Percentiles rank a stretch among this genome's conserved stretches.
Evolutionary conservation across 306 rosid species (phyloP).

Genomic region (Bauhinia variegata): DNA sequence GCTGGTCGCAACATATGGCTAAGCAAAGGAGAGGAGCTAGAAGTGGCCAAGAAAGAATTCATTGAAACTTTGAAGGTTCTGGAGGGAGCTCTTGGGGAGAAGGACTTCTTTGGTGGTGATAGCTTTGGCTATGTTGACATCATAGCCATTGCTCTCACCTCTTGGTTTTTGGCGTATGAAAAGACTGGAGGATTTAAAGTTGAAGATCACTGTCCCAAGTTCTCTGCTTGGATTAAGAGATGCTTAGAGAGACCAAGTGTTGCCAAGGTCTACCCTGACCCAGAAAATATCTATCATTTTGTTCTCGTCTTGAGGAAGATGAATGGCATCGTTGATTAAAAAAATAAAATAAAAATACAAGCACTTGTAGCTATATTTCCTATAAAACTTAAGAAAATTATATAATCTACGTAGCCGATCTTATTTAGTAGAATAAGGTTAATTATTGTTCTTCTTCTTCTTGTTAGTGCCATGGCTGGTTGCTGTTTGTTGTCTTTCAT

Average conservation of each 20-base stretch:
- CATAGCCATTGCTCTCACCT: slow-evolving; percentile 47
- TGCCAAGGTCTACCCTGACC: slow-evolving; percentile 50
- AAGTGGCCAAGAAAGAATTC: slow-evolving; percentile 57
- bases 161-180: slow-evolving; percentile 72
- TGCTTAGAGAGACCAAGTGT: slow-evolving; percentile 50
- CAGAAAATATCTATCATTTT: slow-evolving; percentile 57
- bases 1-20: slow-evolving; percentile 52
- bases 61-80: slow-evolving; percentile 57
- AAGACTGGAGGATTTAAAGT: slow-evolving; percentile 60
- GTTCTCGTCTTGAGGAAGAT: slow-evolving; percentile 47
- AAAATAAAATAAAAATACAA: too few species aligned
- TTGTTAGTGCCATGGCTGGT: too few species aligned
- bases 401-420: too few species aligned
- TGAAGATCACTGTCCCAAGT: slow-evolving; percentile 58
- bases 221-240: slow-evolving; percentile 68
- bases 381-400: too few species aligned
- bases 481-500: too few species aligned
- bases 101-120: slow-evolving; percentile 60
- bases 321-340: slow-evolving; percentile 35
- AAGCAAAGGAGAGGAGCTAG: slow-evolving; percentile 64
- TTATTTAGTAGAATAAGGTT: too few species aligned
- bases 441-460: too few species aligned
- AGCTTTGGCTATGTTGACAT: slow-evolving; percentile 65
- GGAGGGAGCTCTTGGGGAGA: slow-evolving; percentile 64
- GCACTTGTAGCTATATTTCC: too few species aligned